Evolutionary conservation across 2,329 filamentous ascomycete genomes (phyloP), one percentile per base, ranked within the genome.

Genomic region (Alternaria panax): DNA sequence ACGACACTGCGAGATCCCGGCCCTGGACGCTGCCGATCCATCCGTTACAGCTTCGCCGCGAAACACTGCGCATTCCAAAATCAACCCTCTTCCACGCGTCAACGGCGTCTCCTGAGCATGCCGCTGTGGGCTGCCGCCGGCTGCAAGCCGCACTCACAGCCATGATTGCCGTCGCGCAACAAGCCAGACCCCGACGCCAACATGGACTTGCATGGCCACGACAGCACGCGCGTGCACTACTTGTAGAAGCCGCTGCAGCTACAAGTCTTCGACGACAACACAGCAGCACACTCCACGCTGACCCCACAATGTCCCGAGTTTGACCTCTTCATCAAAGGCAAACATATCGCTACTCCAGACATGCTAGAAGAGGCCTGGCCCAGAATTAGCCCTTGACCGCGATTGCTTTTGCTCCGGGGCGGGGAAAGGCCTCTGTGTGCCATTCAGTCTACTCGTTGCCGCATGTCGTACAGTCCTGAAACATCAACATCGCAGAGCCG

Each of bases 401-500:
- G 18, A 48, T 34, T 50, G 52, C 56, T 42, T 43, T 40, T 50
- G 30, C 43, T 59, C 57, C 62, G 60, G 63, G 64, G 62, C 61
- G 68, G 59, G 58, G 46, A 36, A 36, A 36, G 16, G 16, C 53
- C 51, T 51, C 51, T 53, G 42, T 51, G 52, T 52, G 55, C 54
- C 47, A 56, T 28, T 34, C n/a, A n/a, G 45, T 43, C 50, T 61
- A 65, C 48, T 66, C 42, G 53, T 50, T 45, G 25, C 41, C 42
- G 36, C 38, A 54, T 43, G 54, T 51, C 45, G 59, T 47, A 52
- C 57, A 59, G 59, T 54, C 30, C 40, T 71, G 69, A 70, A 71
- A 71, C 69, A 70, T 47, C 52, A 60, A 59, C 60, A 57, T 54
- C 34, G 57, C 54, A 62, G 60, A 67, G 58, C 64, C 61, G 62